These are phyloP conservation scores for Ophiostoma montium DNA, from an alignment of 2,329 filamentous ascomycete species.

Conservation along the genomic window DNA sequence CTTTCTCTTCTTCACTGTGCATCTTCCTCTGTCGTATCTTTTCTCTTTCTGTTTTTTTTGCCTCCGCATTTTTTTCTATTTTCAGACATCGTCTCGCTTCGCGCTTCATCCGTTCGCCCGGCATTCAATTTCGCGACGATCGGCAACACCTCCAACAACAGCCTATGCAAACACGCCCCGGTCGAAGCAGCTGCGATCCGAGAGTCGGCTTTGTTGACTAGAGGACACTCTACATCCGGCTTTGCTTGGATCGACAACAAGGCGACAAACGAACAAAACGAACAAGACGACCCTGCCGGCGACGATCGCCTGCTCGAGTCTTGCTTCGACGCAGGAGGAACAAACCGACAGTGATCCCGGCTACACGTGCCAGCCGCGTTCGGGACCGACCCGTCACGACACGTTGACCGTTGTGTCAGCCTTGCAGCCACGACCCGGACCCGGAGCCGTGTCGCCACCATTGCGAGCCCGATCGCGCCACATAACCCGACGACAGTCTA, in stretches of 20 bases:
- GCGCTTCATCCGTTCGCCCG: background rate
- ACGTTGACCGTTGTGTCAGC: background rate
- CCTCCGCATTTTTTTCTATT: background rate
- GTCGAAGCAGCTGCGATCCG: too few relatives aligned
- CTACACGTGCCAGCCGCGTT: too few relatives aligned
- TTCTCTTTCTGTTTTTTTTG: background rate
- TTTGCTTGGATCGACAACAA: too few relatives aligned
- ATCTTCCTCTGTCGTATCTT: background rate
- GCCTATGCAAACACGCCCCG: background rate
- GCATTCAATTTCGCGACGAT: slow-evolving; percentile 5
- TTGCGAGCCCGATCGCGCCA: background rate
- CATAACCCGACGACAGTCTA: background rate
- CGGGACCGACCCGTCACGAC: background rate
- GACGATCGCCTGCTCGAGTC: too few relatives aligned
- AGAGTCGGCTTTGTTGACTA: too few relatives aligned
- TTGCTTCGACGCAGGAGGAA: too few relatives aligned
- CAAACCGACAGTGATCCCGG: too few relatives aligned
- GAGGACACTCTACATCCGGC: too few relatives aligned
- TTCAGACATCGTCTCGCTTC: background rate
- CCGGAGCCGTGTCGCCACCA: background rate
- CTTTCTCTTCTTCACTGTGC: background rate
- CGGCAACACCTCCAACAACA: background rate
- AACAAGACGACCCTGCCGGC: too few relatives aligned
- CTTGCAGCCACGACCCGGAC: background rate
- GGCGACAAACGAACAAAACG: too few relatives aligned